Evolutionary conservation across 371 early-diverging fungal genomes (phyloP), one percentile per base, ranked within the genome.

Genomic region (Mucor velutinosus): DNA sequence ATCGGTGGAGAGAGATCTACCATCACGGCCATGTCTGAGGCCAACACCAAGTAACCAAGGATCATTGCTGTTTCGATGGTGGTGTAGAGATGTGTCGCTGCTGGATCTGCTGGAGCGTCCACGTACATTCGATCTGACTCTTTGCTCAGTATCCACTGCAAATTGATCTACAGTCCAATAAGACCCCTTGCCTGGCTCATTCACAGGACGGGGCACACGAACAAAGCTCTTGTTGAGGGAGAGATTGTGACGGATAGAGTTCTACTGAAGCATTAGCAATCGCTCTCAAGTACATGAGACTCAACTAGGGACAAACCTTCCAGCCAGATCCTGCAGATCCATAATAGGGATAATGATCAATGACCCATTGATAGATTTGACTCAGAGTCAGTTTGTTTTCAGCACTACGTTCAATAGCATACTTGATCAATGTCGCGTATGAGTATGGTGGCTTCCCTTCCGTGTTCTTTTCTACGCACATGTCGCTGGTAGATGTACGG

Each of bases 201-300:
- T 89, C 65, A 87, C 80, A 4, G 94, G 91, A 58, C 97, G 86
- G 19, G 97, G 96, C 3, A 95, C 90, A 55, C 94, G 90, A 62
- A 93, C 86, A 76, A 99, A 99, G 39, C 90, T 83, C 73, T 94
- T 94, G 78, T 98, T 99, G 33, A 99, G 82, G 8, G 96, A 95
- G 23, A 99, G 86, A 73, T 99, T 99, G 81, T 99, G 99, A 30
- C 99, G 90, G 56, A 99, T 95, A 4, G 97, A 97, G 77, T 99
- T 99, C 88, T 95, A 74, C n/a, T 37, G 35, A 27, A 32, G 37
- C 30, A 12, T 10, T 14, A 47, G n/a, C 14, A n/a, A n/a, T n/a
- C n/a, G n/a, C n/a, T n/a, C n/a, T n/a, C n/a, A n/a, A n/a, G n/a
- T n/a, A n/a, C n/a, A n/a, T n/a, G n/a, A n/a, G n/a, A n/a, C n/a